A percentile compares a stretch with the other conserved stretches of the same genome.
phyloP scores from a whole-genome alignment of 1,139 yeast species.

The Pichia sp. region DNA sequence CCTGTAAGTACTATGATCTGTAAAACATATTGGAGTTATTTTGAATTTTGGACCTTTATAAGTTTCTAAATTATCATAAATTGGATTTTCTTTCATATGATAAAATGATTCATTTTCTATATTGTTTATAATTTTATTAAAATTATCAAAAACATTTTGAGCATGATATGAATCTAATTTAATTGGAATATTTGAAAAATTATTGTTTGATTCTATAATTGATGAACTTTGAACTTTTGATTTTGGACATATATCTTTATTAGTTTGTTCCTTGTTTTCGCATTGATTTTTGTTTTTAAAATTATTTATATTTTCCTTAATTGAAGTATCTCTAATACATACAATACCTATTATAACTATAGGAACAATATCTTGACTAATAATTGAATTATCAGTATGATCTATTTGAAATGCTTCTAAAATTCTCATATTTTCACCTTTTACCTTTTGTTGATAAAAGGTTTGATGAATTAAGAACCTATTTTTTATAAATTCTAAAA shows the following conservation, averaged over 20 bases:
- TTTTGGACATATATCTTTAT: too few species aligned
- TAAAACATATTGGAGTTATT: neutral
- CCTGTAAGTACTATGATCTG: neutral
- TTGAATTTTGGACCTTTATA: conserved; percentile 1
- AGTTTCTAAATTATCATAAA: neutral
- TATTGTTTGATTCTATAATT: too few species aligned
- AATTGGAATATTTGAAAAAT: neutral
- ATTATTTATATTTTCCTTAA: conserved; percentile 4
- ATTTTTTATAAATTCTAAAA: neutral
- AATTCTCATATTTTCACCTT: conserved; percentile 35
- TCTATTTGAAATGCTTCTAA: conserved; percentile 53
- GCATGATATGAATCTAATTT: neutral
- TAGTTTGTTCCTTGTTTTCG: too few species aligned
- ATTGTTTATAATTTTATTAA: neutral
- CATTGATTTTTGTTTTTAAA: too few species aligned
- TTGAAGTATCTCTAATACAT: conserved; percentile 18
- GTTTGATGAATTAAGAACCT: neutral
- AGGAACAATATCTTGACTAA: conserved; percentile 35
- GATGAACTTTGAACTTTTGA: neutral
- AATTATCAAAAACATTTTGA: neutral
- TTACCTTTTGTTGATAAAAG: conserved; percentile 18
- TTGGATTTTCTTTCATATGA: neutral
- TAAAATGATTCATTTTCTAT: conserved; percentile 2
- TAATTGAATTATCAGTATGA: conserved; percentile 20
- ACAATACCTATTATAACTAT: conserved; percentile 52